Evolutionary conservation across 2,329 filamentous ascomycete species (phyloP).

Genomic region (Tolypocladium sp.): DNA sequence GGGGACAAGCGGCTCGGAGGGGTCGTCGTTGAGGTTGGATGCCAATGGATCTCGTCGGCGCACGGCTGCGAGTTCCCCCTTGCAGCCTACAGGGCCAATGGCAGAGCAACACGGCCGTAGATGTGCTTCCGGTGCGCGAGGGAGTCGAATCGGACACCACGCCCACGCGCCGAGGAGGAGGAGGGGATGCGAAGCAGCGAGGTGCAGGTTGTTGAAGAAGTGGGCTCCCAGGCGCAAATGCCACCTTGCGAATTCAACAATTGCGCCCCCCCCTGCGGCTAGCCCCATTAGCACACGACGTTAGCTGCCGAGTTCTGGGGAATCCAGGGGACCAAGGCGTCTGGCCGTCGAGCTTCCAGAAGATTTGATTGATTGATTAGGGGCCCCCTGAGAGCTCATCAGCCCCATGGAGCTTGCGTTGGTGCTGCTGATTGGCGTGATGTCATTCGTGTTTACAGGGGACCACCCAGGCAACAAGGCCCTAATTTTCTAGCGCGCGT

Average conservation of each 20-base stretch:
- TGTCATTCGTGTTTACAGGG: background rate
- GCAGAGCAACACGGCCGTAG: background rate
- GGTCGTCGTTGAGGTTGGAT: background rate
- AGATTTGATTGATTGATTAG: background rate
- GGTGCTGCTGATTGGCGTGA: background rate
- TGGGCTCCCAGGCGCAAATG: conserved; percentile 3
- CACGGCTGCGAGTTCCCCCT: background rate
- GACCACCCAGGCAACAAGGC: background rate
- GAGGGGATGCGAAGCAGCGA: background rate
- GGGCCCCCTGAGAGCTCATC: background rate
- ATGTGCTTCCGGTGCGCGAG: background rate
- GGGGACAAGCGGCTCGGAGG: background rate
- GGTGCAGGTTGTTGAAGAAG: background rate
- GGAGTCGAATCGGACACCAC: background rate
- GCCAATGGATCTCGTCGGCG: background rate
- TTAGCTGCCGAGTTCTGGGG: background rate
- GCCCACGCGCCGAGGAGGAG: background rate
- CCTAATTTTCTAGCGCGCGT: background rate
- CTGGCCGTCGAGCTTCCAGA: background rate
- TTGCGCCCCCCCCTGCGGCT: background rate
- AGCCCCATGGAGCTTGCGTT: background rate
- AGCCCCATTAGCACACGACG: background rate
- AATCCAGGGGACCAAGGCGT: background rate
- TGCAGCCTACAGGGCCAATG: background rate
- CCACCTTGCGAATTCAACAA: conserved; percentile 9